Evolutionary conservation across 2,329 filamentous ascomycete species (phyloP), one percentile per base, ranked within the genome.

Genomic region (Ilyonectria sp.): DNA sequence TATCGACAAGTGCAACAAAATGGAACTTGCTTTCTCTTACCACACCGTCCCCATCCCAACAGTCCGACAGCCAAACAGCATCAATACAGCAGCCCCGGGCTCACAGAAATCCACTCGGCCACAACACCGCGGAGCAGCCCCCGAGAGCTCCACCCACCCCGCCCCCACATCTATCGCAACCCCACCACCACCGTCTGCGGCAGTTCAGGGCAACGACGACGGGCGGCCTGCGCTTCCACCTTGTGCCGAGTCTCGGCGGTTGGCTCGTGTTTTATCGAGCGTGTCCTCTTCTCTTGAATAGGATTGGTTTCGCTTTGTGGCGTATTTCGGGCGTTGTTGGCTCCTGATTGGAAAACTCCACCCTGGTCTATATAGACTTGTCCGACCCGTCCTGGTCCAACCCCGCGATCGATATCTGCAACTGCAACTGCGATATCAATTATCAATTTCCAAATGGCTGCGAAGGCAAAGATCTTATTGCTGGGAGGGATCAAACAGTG

Each of bases 401-500:
- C 59, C 50, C 55, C 62, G 52, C 62, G 55, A 66, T 58, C 6
- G 50, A 35, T 31, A 53, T 35, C 50, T 11, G 50, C 29, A 58
- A 23, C 50, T 11, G 50, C 29, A 58, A 23, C 33, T 15, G 11
- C 13, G 15, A 21, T 21, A 60, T 33, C 58, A 43, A 54, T 11
- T 21, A 60, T 33, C 58, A 43, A 54, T 11, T 15, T 54, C 55
- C 73, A 37, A 2, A 80, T 79, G 78, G 43, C 71, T 46, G 54
- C 54, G 29, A 78, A 76, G 52, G 73, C 76, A 19, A 83, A 81
- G 71, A 78, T 84, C n/a, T 74, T 84, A 21, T 76, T 81, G 31
- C 75, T 84, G 19, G 82, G 82, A 54, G 73, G 75, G 40, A 81
- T 83, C 60, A 77, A 81, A 49, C 80, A 80, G 83, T 84, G 72